Evolutionary conservation across 2,329 filamentous ascomycete genomes (phyloP).

Genomic region (Colletotrichum higginsianum): DNA sequence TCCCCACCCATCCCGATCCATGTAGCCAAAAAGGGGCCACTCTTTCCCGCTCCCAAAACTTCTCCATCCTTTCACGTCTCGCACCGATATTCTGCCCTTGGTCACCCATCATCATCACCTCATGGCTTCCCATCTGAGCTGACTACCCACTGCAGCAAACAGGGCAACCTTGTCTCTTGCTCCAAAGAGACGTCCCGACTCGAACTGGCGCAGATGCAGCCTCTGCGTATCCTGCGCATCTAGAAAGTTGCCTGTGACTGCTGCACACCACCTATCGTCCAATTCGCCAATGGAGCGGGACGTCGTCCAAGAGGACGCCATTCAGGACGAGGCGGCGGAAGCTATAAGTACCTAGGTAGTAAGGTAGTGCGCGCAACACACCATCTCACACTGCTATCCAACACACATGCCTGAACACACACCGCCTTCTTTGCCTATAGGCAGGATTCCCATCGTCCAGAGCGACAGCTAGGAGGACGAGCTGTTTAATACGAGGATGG

Average conservation of each 20-base stretch:
- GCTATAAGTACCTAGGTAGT: constrained; percentile 3
- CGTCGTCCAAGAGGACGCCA: constrained; percentile 18
- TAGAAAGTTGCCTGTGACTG: constrained; percentile 19
- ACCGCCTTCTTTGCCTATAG: constrained; percentile 14
- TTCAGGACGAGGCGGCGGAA: constrained; percentile 11
- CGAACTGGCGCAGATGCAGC: constrained; percentile 1
- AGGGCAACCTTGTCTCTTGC: constrained; percentile 21
- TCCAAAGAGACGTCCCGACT: neutral
- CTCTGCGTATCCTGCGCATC: constrained; percentile 20
- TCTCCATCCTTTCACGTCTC: constrained; percentile 14
- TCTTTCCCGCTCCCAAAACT: constrained; percentile 32
- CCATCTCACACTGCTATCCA: constrained; percentile 16
- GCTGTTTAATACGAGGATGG: neutral
- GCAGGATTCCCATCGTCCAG: neutral
- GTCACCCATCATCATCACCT: constrained; percentile 38
- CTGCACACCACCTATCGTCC: constrained; percentile 27
- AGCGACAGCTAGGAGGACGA: neutral
- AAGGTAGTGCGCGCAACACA: constrained; percentile 22
- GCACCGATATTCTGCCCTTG: constrained; percentile 5
- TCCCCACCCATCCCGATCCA: constrained; percentile 7
- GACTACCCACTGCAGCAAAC: constrained; percentile 9
- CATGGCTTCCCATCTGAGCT: constrained; percentile 25
- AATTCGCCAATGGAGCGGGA: constrained; percentile 36
- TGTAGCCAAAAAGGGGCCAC: constrained; percentile 28
- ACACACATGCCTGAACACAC: constrained; percentile 12